A percentile compares a stretch with the other conserved stretches of the same genome.
These are phyloP conservation scores for Aaosphaeria arxii DNA, from an alignment of 2,329 filamentous ascomycete species.

Conservation along the genomic window DNA sequence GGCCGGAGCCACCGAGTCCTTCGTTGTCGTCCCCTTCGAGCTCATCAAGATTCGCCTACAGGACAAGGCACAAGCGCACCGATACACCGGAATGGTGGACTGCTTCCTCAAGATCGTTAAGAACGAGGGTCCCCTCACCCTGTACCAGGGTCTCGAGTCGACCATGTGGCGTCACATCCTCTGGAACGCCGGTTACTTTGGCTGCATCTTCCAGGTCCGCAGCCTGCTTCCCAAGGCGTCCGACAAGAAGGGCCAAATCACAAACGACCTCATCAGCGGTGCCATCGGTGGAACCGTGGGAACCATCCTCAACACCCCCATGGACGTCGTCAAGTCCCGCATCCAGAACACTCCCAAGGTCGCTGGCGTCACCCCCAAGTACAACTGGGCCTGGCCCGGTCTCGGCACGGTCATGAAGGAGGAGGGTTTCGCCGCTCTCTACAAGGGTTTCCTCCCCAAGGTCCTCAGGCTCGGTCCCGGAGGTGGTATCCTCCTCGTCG, in stretches of 20 bases:
- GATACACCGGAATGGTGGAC: slow-evolving; percentile 80
- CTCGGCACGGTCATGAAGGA: slow-evolving; percentile 85
- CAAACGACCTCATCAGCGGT: slow-evolving; percentile 85
- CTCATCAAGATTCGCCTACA: slow-evolving; percentile 97
- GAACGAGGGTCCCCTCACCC: slow-evolving; percentile 77
- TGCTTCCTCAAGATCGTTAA: slow-evolving; percentile 77
- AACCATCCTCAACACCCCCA: slow-evolving; percentile 89
- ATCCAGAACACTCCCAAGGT: slow-evolving; percentile 93
- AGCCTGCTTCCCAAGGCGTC: slow-evolving; percentile 76
- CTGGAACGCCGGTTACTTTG: slow-evolving; percentile 97
- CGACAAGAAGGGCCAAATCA: slow-evolving; percentile 75
- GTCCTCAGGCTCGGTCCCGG: slow-evolving; percentile 74
- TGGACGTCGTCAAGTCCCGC: slow-evolving; percentile 96
- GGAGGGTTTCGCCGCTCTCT: slow-evolving; percentile 86
- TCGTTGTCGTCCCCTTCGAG: slow-evolving; percentile 97
- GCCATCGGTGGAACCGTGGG: slow-evolving; percentile 84
- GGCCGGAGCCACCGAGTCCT: slow-evolving; percentile 90
- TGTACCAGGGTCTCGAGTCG: slow-evolving; percentile 96
- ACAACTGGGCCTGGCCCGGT: slow-evolving; percentile 96
- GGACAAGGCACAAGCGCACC: slow-evolving; percentile 88
- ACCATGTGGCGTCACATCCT: slow-evolving; percentile 94
- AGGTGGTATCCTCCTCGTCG: slow-evolving; percentile 73
- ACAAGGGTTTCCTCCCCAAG: slow-evolving; percentile 98
- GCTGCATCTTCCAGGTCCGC: slow-evolving; percentile 96
- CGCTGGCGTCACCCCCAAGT: slow-evolving; percentile 80